Base-by-base conservation (phyloP, 2,329 filamentous ascomycete genomes). In the Verticillium isaacii region DNA sequence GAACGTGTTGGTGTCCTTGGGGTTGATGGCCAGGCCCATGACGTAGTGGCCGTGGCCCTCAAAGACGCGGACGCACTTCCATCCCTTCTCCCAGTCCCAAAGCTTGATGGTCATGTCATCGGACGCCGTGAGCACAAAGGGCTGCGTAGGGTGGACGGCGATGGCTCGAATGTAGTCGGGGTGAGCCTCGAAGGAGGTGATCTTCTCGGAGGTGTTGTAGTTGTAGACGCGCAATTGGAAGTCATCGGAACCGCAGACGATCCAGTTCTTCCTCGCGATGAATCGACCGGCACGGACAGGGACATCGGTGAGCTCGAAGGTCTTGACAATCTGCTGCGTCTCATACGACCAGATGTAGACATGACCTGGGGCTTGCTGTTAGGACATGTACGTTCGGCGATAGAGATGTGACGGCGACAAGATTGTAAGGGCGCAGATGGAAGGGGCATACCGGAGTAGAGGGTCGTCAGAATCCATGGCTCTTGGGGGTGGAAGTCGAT, bases 341-440 rank as follows among this genome's bases (percentile, higher is more conserved):
- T 96, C 94, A 78, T 96, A 97, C 37, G 94, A 97, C 93, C 95
- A 98, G 75, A 99, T 98, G 82, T 98, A 96, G 75, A 96, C 95
- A 82, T 98, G 94, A 77, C 95, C 92, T 93, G 56, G 59, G 8
- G 19, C 5, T 23, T 52, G 8, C 12, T 25, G 19, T 52, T 52
- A 52, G 45, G 19, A 25, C 11, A 52, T 14, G 4, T n/a, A 23
- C 3, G 19, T 19, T 23, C 29, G n/a, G 19, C 8, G 9, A 25
- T 14, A 11, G 45, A 14, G n/a, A 23, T 12, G 3, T 9, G 19
- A 25, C 12, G 45, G n/a, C 11, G 6, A 8, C 8, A 14, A 23
- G 11, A 12, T 9, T 25, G 23, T 23, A 19, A 19, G 25, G 45
- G 45, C n/a, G n/a, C 19, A 14, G n/a, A 19, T 25, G 45, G 45